Percentiles rank a stretch among this genome's conserved stretches.
These are phyloP conservation scores for Globisporangium lucens DNA, from an alignment of 352 stramenopile genomes.

Conservation along the genomic window DNA sequence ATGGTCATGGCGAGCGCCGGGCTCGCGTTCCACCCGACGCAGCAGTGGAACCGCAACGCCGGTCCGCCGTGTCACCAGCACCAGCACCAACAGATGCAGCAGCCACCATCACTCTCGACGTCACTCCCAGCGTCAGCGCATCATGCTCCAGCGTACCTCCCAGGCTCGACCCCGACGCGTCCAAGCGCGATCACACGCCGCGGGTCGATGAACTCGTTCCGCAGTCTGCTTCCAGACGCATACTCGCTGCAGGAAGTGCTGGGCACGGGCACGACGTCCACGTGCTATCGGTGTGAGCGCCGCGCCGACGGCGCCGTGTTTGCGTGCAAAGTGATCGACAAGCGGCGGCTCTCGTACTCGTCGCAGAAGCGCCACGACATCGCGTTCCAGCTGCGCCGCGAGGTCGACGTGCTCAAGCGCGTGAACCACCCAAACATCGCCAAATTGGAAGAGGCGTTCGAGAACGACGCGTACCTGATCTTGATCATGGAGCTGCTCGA, in stretches of 20 bases:
- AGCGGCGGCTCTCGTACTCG: slow-evolving; percentile 48
- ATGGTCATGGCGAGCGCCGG: slow-evolving; percentile 29
- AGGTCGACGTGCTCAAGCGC: slow-evolving; percentile 60
- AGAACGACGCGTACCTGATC: slow-evolving; percentile 65
- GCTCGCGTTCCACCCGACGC: slow-evolving; percentile 12
- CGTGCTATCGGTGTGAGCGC: slow-evolving; percentile 59
- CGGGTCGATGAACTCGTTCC: slow-evolving; percentile 28
- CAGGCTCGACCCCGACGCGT: not conserved
- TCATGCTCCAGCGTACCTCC: not conserved
- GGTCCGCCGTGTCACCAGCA: not conserved
- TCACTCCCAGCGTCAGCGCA: slow-evolving; percentile 3
- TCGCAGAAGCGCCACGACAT: slow-evolving; percentile 49
- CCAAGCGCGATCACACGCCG: slow-evolving; percentile 11
- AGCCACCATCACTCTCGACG: slow-evolving; percentile 1
- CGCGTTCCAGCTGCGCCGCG: slow-evolving; percentile 49
- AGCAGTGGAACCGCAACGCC: slow-evolving; percentile 15
- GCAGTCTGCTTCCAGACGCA: slow-evolving; percentile 29
- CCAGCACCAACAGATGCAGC: not conserved
- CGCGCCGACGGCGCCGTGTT: slow-evolving; percentile 43
- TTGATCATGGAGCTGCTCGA: slow-evolving; percentile 76
- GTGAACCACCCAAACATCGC: slow-evolving; percentile 71
- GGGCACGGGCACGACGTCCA: slow-evolving; percentile 67
- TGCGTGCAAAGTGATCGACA: slow-evolving; percentile 82
- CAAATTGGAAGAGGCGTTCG: slow-evolving; percentile 62
- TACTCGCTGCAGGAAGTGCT: slow-evolving; percentile 64